phyloP scores from a whole-genome alignment of 306 rosid genomes.

The Cucumis cinereus region DNA sequence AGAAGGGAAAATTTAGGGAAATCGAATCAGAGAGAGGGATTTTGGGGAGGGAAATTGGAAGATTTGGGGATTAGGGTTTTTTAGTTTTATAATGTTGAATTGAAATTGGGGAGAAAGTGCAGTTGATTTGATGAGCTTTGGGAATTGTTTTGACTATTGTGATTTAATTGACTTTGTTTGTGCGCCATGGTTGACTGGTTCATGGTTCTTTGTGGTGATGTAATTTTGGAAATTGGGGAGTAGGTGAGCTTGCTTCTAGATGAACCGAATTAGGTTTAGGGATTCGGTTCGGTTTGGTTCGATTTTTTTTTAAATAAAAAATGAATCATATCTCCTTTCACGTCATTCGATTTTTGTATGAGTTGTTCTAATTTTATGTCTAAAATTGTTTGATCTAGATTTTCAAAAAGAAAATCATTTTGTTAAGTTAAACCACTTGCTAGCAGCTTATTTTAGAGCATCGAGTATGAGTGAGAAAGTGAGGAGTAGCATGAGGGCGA shows the following conservation, averaged over 20 bases:
- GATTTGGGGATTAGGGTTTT: not conserved
- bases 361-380: no score
- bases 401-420: no score
- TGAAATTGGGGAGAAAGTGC: not conserved
- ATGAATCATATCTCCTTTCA: no score
- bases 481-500: no score
- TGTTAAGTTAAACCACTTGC: no score
- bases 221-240: not conserved
- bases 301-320: no score
- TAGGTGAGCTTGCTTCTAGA: not conserved
- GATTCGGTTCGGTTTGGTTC: not conserved
- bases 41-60: not conserved
- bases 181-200: not conserved
- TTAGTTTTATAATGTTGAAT: not conserved
- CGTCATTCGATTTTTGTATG: no score
- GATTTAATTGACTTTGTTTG: not conserved
- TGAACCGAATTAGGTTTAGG: not conserved
- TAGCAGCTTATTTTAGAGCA: no score
- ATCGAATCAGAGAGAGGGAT: not conserved
- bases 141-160: not conserved
- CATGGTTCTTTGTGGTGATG: not conserved
- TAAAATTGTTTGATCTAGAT: no score
- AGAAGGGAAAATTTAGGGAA: no score
- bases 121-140: not conserved
- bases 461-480: no score